These are phyloP conservation scores for Fusarium decemcellulare DNA, from an alignment of 2,329 filamentous ascomycete species.

Conservation along the genomic window DNA sequence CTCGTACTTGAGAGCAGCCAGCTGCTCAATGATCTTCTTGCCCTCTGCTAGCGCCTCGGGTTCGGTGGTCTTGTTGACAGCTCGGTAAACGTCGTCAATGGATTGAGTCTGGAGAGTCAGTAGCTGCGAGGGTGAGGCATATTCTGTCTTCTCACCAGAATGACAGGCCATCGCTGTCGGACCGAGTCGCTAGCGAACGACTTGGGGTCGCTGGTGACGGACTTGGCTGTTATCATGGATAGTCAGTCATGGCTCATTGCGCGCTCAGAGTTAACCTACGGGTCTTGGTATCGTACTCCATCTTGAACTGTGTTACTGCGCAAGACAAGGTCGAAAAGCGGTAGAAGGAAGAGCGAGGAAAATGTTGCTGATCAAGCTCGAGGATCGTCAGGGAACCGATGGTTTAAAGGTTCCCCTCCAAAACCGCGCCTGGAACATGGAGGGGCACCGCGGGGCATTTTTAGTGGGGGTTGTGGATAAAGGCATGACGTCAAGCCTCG, in stretches of 20 bases:
- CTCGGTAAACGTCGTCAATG: conserved; percentile 94
- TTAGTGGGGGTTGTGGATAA: conserved; percentile 41
- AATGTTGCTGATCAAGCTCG: conserved; percentile 19
- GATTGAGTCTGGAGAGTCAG: conserved; percentile 78
- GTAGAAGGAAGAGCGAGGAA: neutral
- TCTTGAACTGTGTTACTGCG: conserved; percentile 51
- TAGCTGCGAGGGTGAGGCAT: neutral
- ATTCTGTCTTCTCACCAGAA: conserved; percentile 74
- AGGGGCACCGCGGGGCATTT: conserved; percentile 48
- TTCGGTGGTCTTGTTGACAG: conserved; percentile 72
- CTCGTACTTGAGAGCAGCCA: conserved; percentile 93
- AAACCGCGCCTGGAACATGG: conserved; percentile 32
- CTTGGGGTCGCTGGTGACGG: conserved; percentile 82
- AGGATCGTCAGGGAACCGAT: conserved; percentile 26
- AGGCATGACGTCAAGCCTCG: conserved; percentile 46
- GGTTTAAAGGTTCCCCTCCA: conserved; percentile 21
- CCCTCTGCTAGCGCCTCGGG: conserved; percentile 81
- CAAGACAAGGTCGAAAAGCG: neutral
- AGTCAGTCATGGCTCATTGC: conserved; percentile 27
- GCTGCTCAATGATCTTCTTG: conserved; percentile 84
- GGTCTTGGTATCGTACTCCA: conserved; percentile 83
- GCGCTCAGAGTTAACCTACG: conserved; percentile 63
- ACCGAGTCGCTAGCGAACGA: conserved; percentile 93
- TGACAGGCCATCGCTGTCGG: conserved; percentile 91
- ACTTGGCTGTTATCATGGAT: conserved; percentile 71